These are phyloP conservation scores for Sphagnum fallax DNA, from an alignment of 228 moss, liverwort and hornwort species.

Conservation along the genomic window DNA sequence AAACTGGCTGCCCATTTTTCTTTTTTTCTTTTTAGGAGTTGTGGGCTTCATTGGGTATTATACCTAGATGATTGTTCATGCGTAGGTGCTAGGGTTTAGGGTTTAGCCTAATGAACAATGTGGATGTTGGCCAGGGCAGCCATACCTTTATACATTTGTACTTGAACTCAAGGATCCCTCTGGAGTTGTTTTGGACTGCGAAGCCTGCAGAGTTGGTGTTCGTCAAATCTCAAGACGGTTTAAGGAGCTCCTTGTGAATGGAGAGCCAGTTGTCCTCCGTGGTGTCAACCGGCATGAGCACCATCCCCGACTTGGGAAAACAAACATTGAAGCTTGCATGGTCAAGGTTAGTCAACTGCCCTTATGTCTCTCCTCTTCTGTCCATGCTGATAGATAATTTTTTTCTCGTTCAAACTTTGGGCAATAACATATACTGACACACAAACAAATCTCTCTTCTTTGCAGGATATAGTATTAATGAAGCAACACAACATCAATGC, in stretches of 20 bases:
- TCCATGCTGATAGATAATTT: background rate
- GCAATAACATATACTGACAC: too few species aligned
- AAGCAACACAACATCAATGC: constrained; percentile 95
- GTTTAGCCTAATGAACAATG: background rate
- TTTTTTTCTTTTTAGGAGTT: too few species aligned
- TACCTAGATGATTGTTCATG: too few species aligned
- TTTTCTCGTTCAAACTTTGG: too few species aligned
- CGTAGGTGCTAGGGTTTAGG: too few species aligned
- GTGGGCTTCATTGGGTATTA: too few species aligned
- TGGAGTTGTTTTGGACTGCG: constrained; percentile 73
- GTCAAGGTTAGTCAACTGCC: constrained; percentile 45
- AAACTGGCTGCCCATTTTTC: too few species aligned
- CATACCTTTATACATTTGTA: constrained; percentile 80
- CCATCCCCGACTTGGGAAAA: constrained; percentile 91
- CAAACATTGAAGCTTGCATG: constrained; percentile 90
- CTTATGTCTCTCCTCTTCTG: background rate
- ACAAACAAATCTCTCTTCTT: background rate
- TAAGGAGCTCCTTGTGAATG: constrained; percentile 89
- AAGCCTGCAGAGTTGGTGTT: constrained; percentile 82
- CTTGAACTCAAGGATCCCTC: constrained; percentile 58
- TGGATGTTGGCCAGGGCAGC: constrained; percentile 33
- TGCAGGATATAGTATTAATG: constrained; percentile 89
- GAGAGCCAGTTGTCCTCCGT: constrained; percentile 78
- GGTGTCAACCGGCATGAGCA: constrained; percentile 99
- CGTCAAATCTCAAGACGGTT: constrained; percentile 57